Evolutionary conservation across 1,139 yeast species (phyloP).

Genomic region (Geotrichum fermentans): DNA sequence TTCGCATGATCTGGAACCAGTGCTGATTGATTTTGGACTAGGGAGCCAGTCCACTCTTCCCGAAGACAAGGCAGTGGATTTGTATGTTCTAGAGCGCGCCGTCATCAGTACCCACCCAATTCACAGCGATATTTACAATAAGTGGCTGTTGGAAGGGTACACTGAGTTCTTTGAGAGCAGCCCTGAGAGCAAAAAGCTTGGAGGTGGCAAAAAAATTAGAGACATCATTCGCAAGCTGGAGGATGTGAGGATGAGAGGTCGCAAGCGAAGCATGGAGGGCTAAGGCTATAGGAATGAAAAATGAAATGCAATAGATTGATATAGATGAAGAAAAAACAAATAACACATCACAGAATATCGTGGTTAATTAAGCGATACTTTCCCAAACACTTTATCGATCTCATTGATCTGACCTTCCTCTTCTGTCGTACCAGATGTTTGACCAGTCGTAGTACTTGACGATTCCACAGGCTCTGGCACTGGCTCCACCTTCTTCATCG

Average conservation of each 20-base stretch:
- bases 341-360: too few species aligned
- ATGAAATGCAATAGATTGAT: background rate
- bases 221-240: slow-evolving; percentile 65
- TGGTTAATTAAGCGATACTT: slow-evolving; percentile 15
- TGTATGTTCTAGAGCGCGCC: slow-evolving; percentile 91
- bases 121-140: slow-evolving; percentile 57
- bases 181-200: slow-evolving; percentile 28
- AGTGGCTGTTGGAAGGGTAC: slow-evolving; percentile 75
- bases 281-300: slow-evolving; percentile 28
- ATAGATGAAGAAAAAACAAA: background rate
- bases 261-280: slow-evolving; percentile 94
- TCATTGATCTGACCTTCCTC: slow-evolving; percentile 14
- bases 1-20: slow-evolving; percentile 45
- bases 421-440: background rate
- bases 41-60: slow-evolving; percentile 65
- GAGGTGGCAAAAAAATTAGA: slow-evolving; percentile 36
- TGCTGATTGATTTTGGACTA: slow-evolving; percentile 86
- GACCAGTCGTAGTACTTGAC: slow-evolving; percentile 3
- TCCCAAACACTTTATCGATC: slow-evolving; percentile 20
- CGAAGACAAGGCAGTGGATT: slow-evolving; percentile 94
- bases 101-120: slow-evolving; percentile 84
- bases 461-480: slow-evolving; percentile 5
- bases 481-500: slow-evolving; percentile 22
- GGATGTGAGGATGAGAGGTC: slow-evolving; percentile 84
- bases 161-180: slow-evolving; percentile 23